Evolutionary conservation across 2,329 filamentous ascomycete species (phyloP), one percentile per base, ranked within the genome.

Genomic region (Claviceps monticola): DNA sequence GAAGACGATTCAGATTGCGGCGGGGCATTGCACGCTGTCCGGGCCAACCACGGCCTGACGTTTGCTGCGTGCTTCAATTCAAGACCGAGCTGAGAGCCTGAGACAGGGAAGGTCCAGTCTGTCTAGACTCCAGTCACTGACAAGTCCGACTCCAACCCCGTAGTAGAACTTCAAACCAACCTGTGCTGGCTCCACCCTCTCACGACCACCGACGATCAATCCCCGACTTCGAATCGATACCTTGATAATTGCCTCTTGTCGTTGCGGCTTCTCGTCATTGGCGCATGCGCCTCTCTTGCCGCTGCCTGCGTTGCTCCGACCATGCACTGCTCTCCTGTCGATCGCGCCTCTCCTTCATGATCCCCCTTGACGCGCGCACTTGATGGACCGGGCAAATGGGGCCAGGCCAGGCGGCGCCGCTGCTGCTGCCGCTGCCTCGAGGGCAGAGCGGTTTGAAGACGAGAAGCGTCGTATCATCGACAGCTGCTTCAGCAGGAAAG

Each of bases 401-500:
- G 61, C 61, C 56, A 62, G 64, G 59, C 61, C 62, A 53, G 62
- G 61, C 57, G 58, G 64, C 52, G 61, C 65, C 58, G 61, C 65
- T 58, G 60, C 62, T 57, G 59, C 64, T 52, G 61, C 65, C 57
- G 61, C 65, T 58, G 60, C 61, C 59, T 64, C 58, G 56, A 66
- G 66, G 60, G 91, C 91, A 51, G 88, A 95, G 71, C 80, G 82
- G 61, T 98, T 97, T 67, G 93, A 98, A 68, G 89, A 97, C 64
- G 93, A 98, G 75, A 95, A 96, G 75, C 79, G 81, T 66, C 82
- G 93, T 65, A 96, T 98, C 62, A 84, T 95, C 57, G 86, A 95
- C 56, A 95, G 87, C 69, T 96, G 90, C 71, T 98, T 97, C 73
- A 79, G 74, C 67, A 96, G 94, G 73, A 84, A 83, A 62, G 93